Base-by-base conservation (phyloP, 1,139 yeast genomes). In the Blastobotrys apis region DNA sequence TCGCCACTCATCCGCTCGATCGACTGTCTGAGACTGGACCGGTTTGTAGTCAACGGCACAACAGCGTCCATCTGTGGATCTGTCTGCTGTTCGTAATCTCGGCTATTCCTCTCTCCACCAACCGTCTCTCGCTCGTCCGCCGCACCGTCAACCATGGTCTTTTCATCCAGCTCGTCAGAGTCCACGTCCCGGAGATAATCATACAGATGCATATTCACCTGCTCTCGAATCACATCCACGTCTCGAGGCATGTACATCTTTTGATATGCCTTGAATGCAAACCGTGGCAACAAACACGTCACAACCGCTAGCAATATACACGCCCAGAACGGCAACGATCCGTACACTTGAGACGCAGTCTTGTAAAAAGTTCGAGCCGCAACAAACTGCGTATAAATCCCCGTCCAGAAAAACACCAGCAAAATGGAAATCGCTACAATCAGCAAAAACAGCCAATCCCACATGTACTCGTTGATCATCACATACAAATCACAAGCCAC, bases 371-470 rank as follows among this genome's bases (percentile, higher is more conserved):
- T 94, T 8, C 69, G 74, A 40, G 94, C 75, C 39, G 72, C 67
- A 6, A 73, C 51, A 9, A 77, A 66, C 21, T 82, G 71, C 1
- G 95, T 78, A 90, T 96, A 92, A 44, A 90, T 73, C 44, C 97
- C 97, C 0, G 96, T 85, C 97, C 97, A 90, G 39, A 77, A 80
- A 61, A 80, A 85, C 38, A 88, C 73, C 35, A 88, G 59, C 44
- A 85, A 60, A 46, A 80, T 76, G 8, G 96, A 85, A 37, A 92
- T 61, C 4, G 70, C 67, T 45, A 80, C 77, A 55, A 86, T 75
- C 39, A 84, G 61, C n/a, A 73, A 53, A 5, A 90, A 80, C 43
- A 87, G 68, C 94, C 95, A 86, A 68, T 92, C 98, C 98, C 98
- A 92, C 57, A 95, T 75, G 60, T 79, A 80, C 64, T 87, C 94